Evolutionary conservation across 202 grass and related monocot species (phyloP).

Genomic region (Carex arenaria): DNA sequence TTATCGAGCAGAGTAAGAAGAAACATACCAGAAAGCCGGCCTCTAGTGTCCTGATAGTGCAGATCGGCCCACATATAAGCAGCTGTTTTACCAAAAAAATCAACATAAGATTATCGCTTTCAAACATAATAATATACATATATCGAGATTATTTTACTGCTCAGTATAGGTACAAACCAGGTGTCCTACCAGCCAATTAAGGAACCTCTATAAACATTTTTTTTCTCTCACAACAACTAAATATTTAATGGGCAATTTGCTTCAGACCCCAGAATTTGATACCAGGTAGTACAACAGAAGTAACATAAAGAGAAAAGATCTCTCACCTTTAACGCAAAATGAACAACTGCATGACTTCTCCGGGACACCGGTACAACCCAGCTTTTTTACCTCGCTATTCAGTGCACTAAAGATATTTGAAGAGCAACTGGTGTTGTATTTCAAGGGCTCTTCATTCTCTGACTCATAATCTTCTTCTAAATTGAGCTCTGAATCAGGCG

Average conservation of each 20-base stretch:
- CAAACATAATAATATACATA: slow-evolving; percentile 6
- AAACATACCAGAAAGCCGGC: slow-evolving; percentile 76
- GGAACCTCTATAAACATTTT: neutral
- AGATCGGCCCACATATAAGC: slow-evolving; percentile 91
- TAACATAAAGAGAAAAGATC: neutral
- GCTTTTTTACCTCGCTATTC: slow-evolving; percentile 12
- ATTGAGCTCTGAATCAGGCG: slow-evolving; percentile 44
- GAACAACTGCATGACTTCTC: slow-evolving; percentile 66
- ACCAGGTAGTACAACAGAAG: neutral
- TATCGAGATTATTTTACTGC: neutral
- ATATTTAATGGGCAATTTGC: neutral
- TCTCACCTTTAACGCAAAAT: slow-evolving; percentile 82
- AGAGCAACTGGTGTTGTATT: neutral
- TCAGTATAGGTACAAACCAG: neutral
- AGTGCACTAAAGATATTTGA: slow-evolving; percentile 27
- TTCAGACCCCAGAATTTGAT: neutral
- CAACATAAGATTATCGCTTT: slow-evolving; percentile 14
- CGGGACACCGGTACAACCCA: slow-evolving; percentile 14
- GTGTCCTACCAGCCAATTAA: neutral
- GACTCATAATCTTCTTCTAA: slow-evolving; percentile 38
- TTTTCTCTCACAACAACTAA: neutral
- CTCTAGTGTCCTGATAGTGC: slow-evolving; percentile 75
- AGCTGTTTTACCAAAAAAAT: slow-evolving; percentile 39
- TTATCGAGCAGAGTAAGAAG: neutral
- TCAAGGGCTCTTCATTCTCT: slow-evolving; percentile 26